Evolutionary conservation across 2,329 filamentous ascomycete species (phyloP).

Genomic region (Trichoderma pleuroti): DNA sequence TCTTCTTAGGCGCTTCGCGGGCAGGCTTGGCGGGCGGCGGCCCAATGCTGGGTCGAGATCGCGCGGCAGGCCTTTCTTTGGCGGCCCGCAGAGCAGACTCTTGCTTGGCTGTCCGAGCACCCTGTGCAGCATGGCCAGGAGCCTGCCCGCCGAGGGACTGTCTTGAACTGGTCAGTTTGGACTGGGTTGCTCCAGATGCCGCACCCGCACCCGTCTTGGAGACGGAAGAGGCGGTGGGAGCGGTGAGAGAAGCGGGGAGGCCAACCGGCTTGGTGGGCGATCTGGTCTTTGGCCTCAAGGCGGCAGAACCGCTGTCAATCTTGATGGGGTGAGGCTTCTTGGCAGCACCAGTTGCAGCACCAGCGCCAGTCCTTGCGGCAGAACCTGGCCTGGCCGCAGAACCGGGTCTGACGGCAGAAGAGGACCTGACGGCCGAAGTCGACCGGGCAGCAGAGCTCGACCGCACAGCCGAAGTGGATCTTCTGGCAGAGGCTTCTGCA

Average conservation of each 20-base stretch:
- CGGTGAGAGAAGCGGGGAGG: conserved; percentile 59
- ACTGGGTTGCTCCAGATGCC: conserved; percentile 14
- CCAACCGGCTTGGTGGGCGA: conserved; percentile 67
- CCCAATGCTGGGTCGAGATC: conserved; percentile 52
- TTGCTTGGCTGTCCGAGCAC: conserved; percentile 38
- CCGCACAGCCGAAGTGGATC: conserved; percentile 29
- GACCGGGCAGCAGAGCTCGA: conserved; percentile 28
- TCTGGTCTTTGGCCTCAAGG: conserved; percentile 57
- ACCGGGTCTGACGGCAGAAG: conserved; percentile 20
- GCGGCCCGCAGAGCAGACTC: conserved; percentile 44
- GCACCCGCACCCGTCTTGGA: conserved; percentile 46
- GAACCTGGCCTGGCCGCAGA: conserved; percentile 28
- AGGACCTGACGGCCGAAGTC: conserved; percentile 27
- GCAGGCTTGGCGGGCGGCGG: conserved; percentile 53
- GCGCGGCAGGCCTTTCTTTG: conserved; percentile 45
- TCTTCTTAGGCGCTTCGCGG: conserved; percentile 42
- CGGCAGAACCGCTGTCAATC: conserved; percentile 39
- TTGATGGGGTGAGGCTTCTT: conserved; percentile 46
- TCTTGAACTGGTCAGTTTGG: conserved; percentile 26
- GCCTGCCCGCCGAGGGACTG: conserved; percentile 34
- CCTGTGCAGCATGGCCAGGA: neutral
- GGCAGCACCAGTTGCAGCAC: conserved; percentile 32
- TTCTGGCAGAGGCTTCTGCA: conserved; percentile 30
- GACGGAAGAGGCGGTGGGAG: conserved; percentile 66
- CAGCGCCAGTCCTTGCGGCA: conserved; percentile 28